Evolutionary conservation across 305 asterid species (phyloP), one percentile per base, ranked within the genome.

Genomic region (Fraxinus baroniana): DNA sequence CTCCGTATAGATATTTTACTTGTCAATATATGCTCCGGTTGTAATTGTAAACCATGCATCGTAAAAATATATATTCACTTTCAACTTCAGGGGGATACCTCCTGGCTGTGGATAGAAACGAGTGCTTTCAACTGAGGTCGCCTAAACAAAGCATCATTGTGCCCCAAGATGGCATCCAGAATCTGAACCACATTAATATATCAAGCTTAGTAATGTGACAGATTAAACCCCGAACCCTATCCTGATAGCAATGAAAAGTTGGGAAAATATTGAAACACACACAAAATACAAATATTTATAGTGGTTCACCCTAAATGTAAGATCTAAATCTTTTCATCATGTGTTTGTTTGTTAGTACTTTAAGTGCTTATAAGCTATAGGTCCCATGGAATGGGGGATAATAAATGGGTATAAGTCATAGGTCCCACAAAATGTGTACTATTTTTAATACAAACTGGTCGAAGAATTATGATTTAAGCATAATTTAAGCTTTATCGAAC

Each of bases 41-140:
- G 75, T 44, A 32, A 57, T 35, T 33, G 62, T 22, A 17, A 66
- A 79, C 30, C 44, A 80, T 55, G 7, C 30, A 70, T 36, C 68
- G 49, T 26, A 41, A 32, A 64, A 5, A 52, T 73, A 33, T 33
- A 35, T 22, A 62, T 35, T 64, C 78, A 57, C 81, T 36, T 80
- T 36, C 74, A 74, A 37, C 74, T 39, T 66, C 41, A 82, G 87
- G 66, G 7, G 55, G 80, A 37, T 89, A 93, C 99, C 98, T 96
- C 98, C 85, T 91, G 94, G 85, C 97, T 80, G 82, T 96, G 99
- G 82, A 96, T 92, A 68, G 97, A 90, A 81, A 96, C 99, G 74
- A 96, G 98, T 66, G 98, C 98, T 88, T 96, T 96, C 89, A 96
- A 84, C 82, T 96, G 98, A 83, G 98, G 98, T 80, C 98, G 90